Base-by-base conservation (phyloP, 2,329 filamentous ascomycete species). In the Arthrinium phaeospermum region DNA sequence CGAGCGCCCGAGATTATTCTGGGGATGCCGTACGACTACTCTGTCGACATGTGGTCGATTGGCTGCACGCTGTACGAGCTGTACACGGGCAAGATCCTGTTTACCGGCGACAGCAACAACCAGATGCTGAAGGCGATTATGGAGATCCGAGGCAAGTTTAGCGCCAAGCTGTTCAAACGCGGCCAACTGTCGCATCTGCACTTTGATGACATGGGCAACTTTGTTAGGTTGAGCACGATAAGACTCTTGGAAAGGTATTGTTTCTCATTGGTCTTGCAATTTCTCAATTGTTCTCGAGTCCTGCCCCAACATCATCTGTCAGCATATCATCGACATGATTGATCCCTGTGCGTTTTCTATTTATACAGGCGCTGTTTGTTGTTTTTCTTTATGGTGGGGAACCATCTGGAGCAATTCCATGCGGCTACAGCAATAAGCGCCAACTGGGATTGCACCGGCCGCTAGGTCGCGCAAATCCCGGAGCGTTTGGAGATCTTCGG, bases 91-190 rank as follows among this genome's bases (percentile, higher is more conserved):
- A 98, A 98, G 82, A 98, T 99, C 72, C 87, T 99, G 45, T 99
- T 99, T 81, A 95, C 94, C 0, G 96, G 96, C 73, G 91, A 94
- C 75, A 96, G 94, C 84, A 99, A 99, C 86, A 99, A 99, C 80
- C 95, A 98, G 84, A 99, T 99, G 96, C 90, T 99, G 73, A 93
- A 94, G 75, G 92, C 93, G 27, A 98, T 99, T 77, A 97, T 98
- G 91, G 96, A 99, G 81, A 95, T 96, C 77, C 92, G 97, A 68
- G 96, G 96, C 78, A 97, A 95, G 82, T 92, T 98, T 75, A 95
- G 94, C 44, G 91, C 93, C 67, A 98, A 98, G 82, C 87, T 98
- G 74, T 91, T 98, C 78, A 94, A 94, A 77, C 92, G 93, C 70
- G 94, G 95, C 3, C 88, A 94, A 75, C 88, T 97, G 73, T 91